Evolutionary conservation across 495 filamentous ascomycete species (phyloP).

Genomic region (Lophiotrema nucula): DNA sequence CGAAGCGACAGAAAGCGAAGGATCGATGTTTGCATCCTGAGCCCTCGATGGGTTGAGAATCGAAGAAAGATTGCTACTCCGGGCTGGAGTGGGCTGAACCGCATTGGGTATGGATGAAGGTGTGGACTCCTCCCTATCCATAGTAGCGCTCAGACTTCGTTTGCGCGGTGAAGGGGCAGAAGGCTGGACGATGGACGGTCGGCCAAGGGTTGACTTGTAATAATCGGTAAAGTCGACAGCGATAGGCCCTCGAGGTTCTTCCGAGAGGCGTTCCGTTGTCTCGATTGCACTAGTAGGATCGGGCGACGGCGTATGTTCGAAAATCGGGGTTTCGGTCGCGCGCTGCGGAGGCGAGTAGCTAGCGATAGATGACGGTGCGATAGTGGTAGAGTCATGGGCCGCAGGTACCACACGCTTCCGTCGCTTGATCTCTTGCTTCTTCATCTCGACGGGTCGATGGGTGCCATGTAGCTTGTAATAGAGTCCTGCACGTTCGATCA

Average conservation of each 20-base stretch:
- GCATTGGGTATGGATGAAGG: conserved; percentile 43
- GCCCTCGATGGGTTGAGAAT: conserved; percentile 21
- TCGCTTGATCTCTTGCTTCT: conserved; percentile 93
- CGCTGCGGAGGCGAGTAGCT: conserved; percentile 30
- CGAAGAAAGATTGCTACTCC: conserved; percentile 18
- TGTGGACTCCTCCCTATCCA: conserved; percentile 31
- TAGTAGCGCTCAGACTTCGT: conserved; percentile 59
- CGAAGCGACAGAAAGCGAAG: conserved; percentile 10
- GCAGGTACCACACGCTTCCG: conserved; percentile 94
- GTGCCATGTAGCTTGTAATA: conserved; percentile 96
- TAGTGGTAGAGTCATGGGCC: conserved; percentile 48
- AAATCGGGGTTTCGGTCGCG: conserved; percentile 7
- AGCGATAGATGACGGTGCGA: conserved; percentile 26
- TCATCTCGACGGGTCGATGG: conserved; percentile 92
- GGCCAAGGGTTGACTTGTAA: conserved; percentile 28
- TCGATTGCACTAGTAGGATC: conserved; percentile 24
- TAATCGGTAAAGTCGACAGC: conserved; percentile 41
- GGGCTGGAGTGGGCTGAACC: conserved; percentile 36
- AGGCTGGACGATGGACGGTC: conserved; percentile 37
- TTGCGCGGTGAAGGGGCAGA: conserved; percentile 57
- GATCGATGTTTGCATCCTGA: conserved; percentile 30
- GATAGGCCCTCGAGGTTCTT: conserved; percentile 26
- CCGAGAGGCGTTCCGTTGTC: conserved; percentile 19
- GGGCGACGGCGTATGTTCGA: conserved; percentile 20
- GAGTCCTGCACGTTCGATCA: conserved; percentile 66